Evolutionary conservation across 371 early-diverging fungal species (phyloP), one percentile per base, ranked within the genome.

Genomic region (Mortierella sp.): DNA sequence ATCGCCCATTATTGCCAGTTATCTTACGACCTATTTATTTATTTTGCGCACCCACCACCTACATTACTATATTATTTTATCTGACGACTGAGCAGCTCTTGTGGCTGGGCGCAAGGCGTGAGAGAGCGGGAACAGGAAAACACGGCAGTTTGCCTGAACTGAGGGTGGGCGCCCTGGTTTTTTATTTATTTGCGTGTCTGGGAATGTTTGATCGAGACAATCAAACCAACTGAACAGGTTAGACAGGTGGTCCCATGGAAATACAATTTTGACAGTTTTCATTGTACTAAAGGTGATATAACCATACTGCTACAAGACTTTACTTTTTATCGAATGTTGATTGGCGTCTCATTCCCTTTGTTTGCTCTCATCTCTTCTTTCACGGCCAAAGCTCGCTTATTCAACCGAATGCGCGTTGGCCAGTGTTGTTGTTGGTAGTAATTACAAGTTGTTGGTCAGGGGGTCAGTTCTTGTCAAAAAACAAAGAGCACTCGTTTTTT

Each of bases 21-120:
- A 28, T 2, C 28, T 28, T 28, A 28, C 28, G 28, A 28, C 28
- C 28, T 32, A n/a, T n/a, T 61, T 66, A 28, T 22, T 33, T 45
- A 28, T 21, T 60, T 62, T 67, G 67, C 67, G 67, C 73, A 72
- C 67, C 73, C 67, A 67, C 73, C 73, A 67, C 67, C 73, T 66
- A 16, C 8, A 19, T 19, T 19, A 19, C 38, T 60, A 38, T 41
- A 38, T 22, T n/a, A 9, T 10, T 43, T 62, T 41, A 41, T 62
- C 28, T 28, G 28, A 28, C 16, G 33, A 59, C 19, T 45, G 43
- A 45, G 45, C 45, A 22, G 62, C 47, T 62, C 65, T 43, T 55
- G 33, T 52, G 52, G 53, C 45, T 21, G 19, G 33, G 16, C 38
- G 45, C n/a, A 24, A 3, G 47, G 47, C 45, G 21, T 21, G 43